phyloP scores from a whole-genome alignment of 208 protist species.

The Phytomonas sp. region DNA sequence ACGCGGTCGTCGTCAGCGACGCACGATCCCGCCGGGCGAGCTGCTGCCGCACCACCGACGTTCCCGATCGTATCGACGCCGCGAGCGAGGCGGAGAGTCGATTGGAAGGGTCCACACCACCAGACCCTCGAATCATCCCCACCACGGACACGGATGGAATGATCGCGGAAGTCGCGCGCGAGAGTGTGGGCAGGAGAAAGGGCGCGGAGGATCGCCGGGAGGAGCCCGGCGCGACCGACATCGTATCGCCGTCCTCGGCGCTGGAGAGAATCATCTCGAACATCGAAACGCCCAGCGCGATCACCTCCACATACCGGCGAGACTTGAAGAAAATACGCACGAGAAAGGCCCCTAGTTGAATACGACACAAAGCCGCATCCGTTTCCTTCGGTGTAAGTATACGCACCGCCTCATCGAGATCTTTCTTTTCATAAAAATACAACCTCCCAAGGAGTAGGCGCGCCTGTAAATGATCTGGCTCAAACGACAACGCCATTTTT shows the following conservation, averaged over 20 bases:
- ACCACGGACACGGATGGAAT: slow-evolving; percentile 21
- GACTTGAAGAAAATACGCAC: slow-evolving; percentile 54
- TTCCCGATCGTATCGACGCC: slow-evolving; percentile 63
- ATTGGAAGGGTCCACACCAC: slow-evolving; percentile 11
- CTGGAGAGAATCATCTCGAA: slow-evolving; percentile 73
- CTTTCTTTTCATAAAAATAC: slow-evolving; percentile 54
- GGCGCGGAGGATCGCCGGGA: slow-evolving; percentile 24
- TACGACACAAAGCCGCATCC: slow-evolving; percentile 66
- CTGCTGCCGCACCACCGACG: slow-evolving; percentile 53
- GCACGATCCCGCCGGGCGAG: slow-evolving; percentile 48
- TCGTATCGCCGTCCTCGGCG: slow-evolving; percentile 73
- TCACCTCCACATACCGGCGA: slow-evolving; percentile 63
- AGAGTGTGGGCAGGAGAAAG: slow-evolving; percentile 69
- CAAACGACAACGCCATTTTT: slow-evolving; percentile 37
- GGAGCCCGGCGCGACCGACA: slow-evolving; percentile 66
- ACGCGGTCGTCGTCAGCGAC: slow-evolving; percentile 70
- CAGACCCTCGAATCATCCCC: slow-evolving; percentile 3
- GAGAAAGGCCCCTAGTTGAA: slow-evolving; percentile 76
- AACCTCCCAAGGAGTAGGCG: slow-evolving; percentile 66
- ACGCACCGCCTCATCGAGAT: slow-evolving; percentile 35
- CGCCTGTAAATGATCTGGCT: slow-evolving; percentile 57
- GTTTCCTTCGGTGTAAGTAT: slow-evolving; percentile 48
- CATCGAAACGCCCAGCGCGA: slow-evolving; percentile 76
- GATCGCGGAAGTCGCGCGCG: slow-evolving; percentile 79
- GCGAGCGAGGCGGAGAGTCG: slow-evolving; percentile 58